Base-by-base conservation (phyloP, 2,329 filamentous ascomycete genomes). In the Colletotrichum sp. region DNA sequence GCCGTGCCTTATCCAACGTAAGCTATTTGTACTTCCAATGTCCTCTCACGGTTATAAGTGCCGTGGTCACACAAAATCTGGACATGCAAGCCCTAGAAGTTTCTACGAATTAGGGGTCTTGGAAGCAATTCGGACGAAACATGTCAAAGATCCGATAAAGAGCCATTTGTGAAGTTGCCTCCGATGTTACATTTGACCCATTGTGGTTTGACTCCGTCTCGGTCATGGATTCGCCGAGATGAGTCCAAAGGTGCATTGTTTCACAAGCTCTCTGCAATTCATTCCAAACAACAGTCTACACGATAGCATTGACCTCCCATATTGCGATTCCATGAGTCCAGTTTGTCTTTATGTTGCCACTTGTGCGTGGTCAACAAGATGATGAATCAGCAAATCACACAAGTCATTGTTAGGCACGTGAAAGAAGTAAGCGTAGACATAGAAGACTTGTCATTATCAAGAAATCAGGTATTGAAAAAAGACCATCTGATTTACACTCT, bases 401-500 rank as follows among this genome's bases (percentile, higher is more conserved):
- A 21, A 29, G 36, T 38, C 27, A 51, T 31, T 43, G 31, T 38
- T 8, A 57, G 24, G 18, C 27, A 33, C 12, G 13, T n/a, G 3
- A 18, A 33, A 63, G 57, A 13, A 47, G 43, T 47, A 47, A 21
- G 43, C n/a, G 6, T 47, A 21, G 43, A 55, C 69, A 72, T 59
- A 58, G 34, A 67, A 66, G 72, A 58, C 72, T 73, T 67, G 63
- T 74, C 72, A 74, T 74, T 74, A 74, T 74, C 68, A 72, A 74
- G 61, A 65, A 75, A 72, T 72, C 66, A 79, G 77, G 78, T 81
- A 82, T 86, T 84, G 82, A 83, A 85, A 85, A 80, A 78, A 77
- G 76, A 79, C 85, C 82, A 83, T 85, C 84, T 87, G 85, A 87
- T 87, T 87, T 87, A 87, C 86, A 87, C 85, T 87, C 85, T 86